Evolutionary conservation across 2,329 filamentous ascomycete species (phyloP), one percentile per base, ranked within the genome.

Genomic region (Mariannaea elegans): DNA sequence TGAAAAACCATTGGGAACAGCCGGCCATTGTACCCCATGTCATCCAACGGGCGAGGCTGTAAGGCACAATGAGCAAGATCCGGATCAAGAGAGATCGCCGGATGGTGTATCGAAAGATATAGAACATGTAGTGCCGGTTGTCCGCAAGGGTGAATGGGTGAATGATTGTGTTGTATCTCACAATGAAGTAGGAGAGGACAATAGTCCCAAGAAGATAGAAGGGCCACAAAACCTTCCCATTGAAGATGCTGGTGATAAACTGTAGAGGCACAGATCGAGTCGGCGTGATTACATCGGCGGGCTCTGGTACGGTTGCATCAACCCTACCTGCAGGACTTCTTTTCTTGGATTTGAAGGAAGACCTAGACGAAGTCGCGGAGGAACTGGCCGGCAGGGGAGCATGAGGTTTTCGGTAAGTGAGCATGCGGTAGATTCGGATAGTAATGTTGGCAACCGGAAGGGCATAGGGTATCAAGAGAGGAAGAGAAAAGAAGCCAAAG

Each of bases 101-200:
- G 34, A 98, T 89, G 6, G 90, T 89, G 70, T 93, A 87, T 1
- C 93, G 89, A 81, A 99, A 99, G 61, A 97, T 82, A 78, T 99
- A 99, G 76, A 99, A 99, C 75, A 97, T 90, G 79, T 97, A 99
- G 75, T 99, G 95, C 2, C 95, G 84, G 76, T 99, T 99, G 76
- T 99, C 95, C 31, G 95, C 95, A 1, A 98, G 84, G 0, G 94
- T 97, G 74, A 98, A 99, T 0, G 95, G 94, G 72, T 99, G 95
- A 41, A 98, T 86, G 63, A 97, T 90, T 31, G 95, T 99, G 82
- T 97, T 98, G 82, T 86, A 90, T 63, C 87, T 85, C 21, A 97
- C 87, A 18, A 87, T 74, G 12, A 73, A 66, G 2, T 79, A 44
- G 0, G 82, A 81, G 7, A 77, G 56, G 7, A 71, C 54, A 1